phyloP scores from a whole-genome alignment of 257 asterid genomes.

The Ocimum tenuiflorum region DNA sequence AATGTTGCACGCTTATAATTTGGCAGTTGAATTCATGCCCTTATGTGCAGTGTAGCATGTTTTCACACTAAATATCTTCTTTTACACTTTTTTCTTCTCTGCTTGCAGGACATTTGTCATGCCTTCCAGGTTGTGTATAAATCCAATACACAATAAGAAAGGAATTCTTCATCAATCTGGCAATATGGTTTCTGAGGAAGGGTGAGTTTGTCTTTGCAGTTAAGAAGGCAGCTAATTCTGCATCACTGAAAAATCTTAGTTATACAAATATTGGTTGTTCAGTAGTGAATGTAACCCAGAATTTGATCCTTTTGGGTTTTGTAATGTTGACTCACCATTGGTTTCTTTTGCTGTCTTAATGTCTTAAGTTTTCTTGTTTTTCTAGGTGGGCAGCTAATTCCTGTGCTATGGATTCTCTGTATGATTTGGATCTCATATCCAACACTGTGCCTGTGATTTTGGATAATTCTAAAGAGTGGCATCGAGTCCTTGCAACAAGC shows the following conservation, averaged over 20 bases:
- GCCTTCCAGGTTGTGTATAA: conserved; percentile 96
- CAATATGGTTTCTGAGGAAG: conserved; percentile 46
- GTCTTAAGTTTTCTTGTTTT: conserved; percentile 4
- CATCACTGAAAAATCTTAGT: not conserved
- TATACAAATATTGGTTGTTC: not conserved
- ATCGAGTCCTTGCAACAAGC: conserved; percentile 74
- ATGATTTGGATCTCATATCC: conserved; percentile 72
- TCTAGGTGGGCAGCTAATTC: conserved; percentile 74
- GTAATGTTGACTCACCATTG: no score
- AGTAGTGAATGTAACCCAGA: not conserved
- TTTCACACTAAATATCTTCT: not conserved
- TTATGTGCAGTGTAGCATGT: not conserved
- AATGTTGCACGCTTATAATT: not conserved
- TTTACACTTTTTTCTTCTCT: conserved; percentile 7
- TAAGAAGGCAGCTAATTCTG: not conserved
- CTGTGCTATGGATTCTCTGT: conserved; percentile 72
- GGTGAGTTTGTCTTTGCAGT: conserved; percentile 34
- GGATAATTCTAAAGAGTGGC: conserved; percentile 86
- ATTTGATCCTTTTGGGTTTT: no score
- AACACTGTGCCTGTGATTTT: conserved; percentile 67
- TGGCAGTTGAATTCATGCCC: no score
- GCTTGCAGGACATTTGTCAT: conserved; percentile 84
- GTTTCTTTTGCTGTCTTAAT: not conserved
- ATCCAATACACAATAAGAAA: conserved; percentile 77
- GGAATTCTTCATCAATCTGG: conserved; percentile 71